These are phyloP conservation scores for Gracilariopsis chorda DNA, from an alignment of 23 red algal species.

Conservation along the genomic window DNA sequence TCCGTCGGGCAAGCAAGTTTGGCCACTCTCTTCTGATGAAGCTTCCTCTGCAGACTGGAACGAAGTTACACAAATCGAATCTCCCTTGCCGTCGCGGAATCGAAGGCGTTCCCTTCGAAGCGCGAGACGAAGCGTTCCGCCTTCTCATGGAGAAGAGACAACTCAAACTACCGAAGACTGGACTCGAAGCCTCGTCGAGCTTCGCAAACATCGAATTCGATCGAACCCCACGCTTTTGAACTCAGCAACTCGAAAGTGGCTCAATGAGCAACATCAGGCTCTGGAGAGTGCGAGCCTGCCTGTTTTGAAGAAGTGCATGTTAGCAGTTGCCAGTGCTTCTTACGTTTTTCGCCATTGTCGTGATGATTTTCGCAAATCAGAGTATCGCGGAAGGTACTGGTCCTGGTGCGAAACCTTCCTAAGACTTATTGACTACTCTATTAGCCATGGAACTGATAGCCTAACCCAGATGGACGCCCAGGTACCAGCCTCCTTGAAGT, in stretches of 20 bases:
- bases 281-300: conserved; percentile 9
- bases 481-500: neutral
- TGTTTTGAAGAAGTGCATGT: conserved; percentile 7
- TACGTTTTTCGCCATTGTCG: neutral
- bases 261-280: conserved; percentile 48
- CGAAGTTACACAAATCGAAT: neutral
- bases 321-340: conserved; percentile 15
- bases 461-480: neutral
- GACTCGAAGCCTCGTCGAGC: conserved; percentile 40
- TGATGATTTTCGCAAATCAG: conserved; percentile 1
- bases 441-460: conserved; percentile 25
- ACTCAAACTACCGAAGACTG: neutral
- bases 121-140: neutral
- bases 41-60: neutral
- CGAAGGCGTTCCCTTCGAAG: neutral
- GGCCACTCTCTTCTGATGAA: neutral
- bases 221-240: neutral
- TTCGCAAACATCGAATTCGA: neutral
- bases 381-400: conserved; percentile 44
- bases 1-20: no score
- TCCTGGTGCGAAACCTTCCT: conserved; percentile 32
- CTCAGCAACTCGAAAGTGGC: conserved; percentile 8
- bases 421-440: conserved; percentile 18
- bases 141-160: neutral
- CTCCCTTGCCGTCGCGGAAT: neutral